Conservation (phyloP, 345 rosid species). For the Pugionium dolabratum region DNA sequence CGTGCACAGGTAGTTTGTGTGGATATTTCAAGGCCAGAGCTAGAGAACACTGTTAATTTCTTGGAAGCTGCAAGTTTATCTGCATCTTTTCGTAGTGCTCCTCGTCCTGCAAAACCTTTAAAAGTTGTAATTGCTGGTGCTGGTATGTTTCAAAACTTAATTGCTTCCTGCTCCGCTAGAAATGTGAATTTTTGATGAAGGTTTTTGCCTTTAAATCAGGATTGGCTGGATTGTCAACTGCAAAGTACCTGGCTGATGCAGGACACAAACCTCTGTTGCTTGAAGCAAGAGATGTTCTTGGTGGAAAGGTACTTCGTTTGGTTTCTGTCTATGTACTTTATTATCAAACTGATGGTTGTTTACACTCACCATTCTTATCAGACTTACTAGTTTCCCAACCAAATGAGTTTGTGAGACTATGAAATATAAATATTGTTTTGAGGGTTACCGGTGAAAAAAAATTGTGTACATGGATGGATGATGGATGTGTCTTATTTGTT, state of each 20-base stretch:
- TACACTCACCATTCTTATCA: not conserved
- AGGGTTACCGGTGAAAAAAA: not conserved
- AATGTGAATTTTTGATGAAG: too few relatives aligned
- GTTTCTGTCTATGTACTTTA: not conserved
- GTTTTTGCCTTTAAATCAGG: constrained; percentile 41
- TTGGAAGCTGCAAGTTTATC: constrained; percentile 87
- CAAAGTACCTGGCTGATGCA: constrained; percentile 93
- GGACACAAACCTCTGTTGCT: constrained; percentile 82
- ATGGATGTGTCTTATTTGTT: constrained; percentile 3
- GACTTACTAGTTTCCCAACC: not conserved
- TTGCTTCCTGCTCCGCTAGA: too few relatives aligned
- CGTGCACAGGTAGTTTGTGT: constrained; percentile 66
- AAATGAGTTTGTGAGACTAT: too few relatives aligned
- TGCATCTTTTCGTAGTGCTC: constrained; percentile 62
- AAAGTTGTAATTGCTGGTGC: constrained; percentile 91
- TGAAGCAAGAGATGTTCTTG: constrained; percentile 92
- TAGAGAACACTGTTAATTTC: constrained; percentile 73
- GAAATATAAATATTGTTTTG: not conserved
- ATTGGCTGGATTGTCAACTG: constrained; percentile 93
- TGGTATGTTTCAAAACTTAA: constrained; percentile 43
- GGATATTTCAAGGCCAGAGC: constrained; percentile 84
- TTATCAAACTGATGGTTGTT: not conserved
- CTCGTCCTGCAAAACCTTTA: constrained; percentile 70
- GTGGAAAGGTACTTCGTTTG: constrained; percentile 77
- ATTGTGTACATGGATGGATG: not conserved